Percentiles rank a stretch among this genome's conserved stretches.
These are phyloP conservation scores for Chalciporus piperatus DNA, from an alignment of 768 basidiomycete species.

Conservation along the genomic window DNA sequence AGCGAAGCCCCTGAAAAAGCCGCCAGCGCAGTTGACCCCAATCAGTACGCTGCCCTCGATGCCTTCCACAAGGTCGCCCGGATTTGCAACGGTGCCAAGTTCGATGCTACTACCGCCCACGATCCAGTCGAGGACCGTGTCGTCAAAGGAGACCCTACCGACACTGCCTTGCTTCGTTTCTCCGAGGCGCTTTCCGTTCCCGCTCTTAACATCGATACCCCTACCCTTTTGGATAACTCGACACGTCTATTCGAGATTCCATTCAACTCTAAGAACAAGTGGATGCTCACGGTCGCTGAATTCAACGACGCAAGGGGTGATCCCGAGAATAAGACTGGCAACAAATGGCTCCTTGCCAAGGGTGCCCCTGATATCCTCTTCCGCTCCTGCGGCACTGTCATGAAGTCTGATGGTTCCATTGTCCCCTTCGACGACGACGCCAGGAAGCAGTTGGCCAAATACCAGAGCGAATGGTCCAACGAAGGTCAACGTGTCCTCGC, in stretches of 20 bases:
- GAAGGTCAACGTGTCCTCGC: slow-evolving; percentile 55
- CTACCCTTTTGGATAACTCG: slow-evolving; percentile 22
- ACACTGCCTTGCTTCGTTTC: slow-evolving; percentile 53
- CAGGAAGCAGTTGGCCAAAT: slow-evolving; percentile 15
- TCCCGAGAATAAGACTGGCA: slow-evolving; percentile 6
- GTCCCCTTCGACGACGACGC: slow-evolving; percentile 28
- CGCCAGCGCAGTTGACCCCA: slow-evolving; percentile 6
- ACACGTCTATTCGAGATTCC: slow-evolving; percentile 36
- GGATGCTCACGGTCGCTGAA: slow-evolving; percentile 48
- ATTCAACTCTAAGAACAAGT: slow-evolving; percentile 55
- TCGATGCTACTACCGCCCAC: slow-evolving; percentile 33
- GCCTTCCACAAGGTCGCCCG: slow-evolving; percentile 40
- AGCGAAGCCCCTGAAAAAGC: slow-evolving; percentile 20
- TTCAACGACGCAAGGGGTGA: slow-evolving; percentile 16
- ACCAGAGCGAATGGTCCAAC: slow-evolving; percentile 43
- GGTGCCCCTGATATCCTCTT: slow-evolving; percentile 60
- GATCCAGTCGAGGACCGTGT: slow-evolving; percentile 32
- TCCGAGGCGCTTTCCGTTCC: slow-evolving; percentile 33
- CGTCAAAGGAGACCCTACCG: slow-evolving; percentile 49
- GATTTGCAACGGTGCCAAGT: slow-evolving; percentile 59
- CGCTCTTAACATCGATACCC: slow-evolving; percentile 17
- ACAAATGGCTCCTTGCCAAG: slow-evolving; percentile 45
- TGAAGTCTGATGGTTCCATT: slow-evolving; percentile 34
- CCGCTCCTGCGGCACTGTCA: slow-evolving; percentile 35
- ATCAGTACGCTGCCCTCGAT: slow-evolving; percentile 24